Evolutionary conservation across 2,329 filamentous ascomycete species (phyloP), one percentile per base, ranked within the genome.

Genomic region (Dryadomyces quercus-mongolicae): DNA sequence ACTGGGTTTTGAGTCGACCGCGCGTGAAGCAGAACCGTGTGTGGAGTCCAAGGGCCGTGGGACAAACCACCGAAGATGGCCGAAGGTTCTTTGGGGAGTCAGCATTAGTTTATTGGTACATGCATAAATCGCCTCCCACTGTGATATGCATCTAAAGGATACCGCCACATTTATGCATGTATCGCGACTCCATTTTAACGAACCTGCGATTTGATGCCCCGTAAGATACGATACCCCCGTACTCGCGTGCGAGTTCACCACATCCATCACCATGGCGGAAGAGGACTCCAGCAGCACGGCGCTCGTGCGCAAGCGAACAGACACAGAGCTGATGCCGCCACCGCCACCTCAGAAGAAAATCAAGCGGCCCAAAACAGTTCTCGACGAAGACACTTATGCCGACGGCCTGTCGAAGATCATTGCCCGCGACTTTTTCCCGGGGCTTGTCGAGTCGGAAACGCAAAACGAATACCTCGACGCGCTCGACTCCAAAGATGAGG

Each of bases 341-440:
- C 91, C 92, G 6, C 88, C 90, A 4, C 78, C 82, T 0, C 75
- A 84, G 45, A 97, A 95, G 68, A 85, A 89, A 56, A 95, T 96
- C 64, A 96, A 96, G 70, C 81, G 93, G 52, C 93, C 93, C 0
- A 83, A 85, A 58, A 86, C 85, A 58, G 83, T 96, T 31, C 80
- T 98, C 31, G 89, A 95, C 67, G 93, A 98, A 74, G 92, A 98
- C 61, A 83, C 86, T 53, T 98, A 98, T 68, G 93, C 89, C 2
- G 83, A 90, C 55, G 86, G 88, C 1, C 76, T 98, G 31, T 95
- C 91, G 0, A 85, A 93, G 61, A 97, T 98, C 65, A 95, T 98
- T 59, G 88, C 89, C 10, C 84, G 93, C 60, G 93, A 98, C 74
- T 98, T 95, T 74, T 98, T 97, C 64, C 93, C 93, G 0, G 93